Conservation (phyloP, 345 rosid species). For the Salix koriyanagi region DNA sequence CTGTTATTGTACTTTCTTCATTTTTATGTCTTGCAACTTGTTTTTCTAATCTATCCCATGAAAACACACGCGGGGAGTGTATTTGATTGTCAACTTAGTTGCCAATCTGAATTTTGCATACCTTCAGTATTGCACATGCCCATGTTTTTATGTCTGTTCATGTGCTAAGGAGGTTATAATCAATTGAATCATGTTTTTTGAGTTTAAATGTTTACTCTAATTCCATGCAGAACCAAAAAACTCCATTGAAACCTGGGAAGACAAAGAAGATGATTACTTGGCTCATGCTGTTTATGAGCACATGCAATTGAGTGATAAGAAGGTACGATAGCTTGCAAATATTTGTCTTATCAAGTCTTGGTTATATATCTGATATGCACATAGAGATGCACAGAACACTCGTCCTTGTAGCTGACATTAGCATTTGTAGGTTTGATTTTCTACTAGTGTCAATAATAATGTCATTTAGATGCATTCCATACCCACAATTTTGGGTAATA, state of each 20-base stretch:
- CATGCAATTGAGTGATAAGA: conserved; percentile 62
- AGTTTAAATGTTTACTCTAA: conserved; percentile 21
- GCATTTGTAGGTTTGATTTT: not conserved
- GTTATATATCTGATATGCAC: not conserved
- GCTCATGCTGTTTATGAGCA: conserved; percentile 63
- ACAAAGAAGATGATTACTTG: conserved; percentile 82
- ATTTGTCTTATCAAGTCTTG: not conserved
- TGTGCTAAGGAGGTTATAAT: not conserved
- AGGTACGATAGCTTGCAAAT: conserved; percentile 30
- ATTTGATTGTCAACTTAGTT: not conserved
- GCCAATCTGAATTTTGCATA: not conserved
- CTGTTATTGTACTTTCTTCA: no score
- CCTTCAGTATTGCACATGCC: not conserved
- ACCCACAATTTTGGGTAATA: not conserved
- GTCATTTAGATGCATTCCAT: not conserved
- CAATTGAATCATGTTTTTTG: conserved; percentile 16
- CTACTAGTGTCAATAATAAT: not conserved
- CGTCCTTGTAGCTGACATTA: not conserved
- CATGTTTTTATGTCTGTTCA: not conserved
- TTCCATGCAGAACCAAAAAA: conserved; percentile 39
- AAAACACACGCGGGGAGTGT: not conserved
- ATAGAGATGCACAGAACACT: not conserved
- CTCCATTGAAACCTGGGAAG: conserved; percentile 59
- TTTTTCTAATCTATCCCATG: not conserved
- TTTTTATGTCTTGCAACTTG: not conserved